Evolutionary conservation across 1,284 basidiomycete species (phyloP), one percentile per base, ranked within the genome.

Genomic region (Gymnopus androsaceus): DNA sequence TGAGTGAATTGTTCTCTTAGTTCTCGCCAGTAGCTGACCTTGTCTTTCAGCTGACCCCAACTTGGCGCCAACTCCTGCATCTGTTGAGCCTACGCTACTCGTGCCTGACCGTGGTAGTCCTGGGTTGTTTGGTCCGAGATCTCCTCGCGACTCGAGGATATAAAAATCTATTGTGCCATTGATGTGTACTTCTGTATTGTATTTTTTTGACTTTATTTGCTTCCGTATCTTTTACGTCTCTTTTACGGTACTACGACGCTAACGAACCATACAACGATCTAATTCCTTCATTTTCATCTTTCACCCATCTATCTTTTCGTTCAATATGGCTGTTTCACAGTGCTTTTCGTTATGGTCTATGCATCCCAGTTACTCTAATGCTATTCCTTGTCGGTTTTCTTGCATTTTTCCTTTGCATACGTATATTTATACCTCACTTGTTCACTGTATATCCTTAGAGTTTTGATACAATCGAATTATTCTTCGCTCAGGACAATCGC

Each of bases 51-150:
- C 84, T 28, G 74, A 83, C 64, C 76, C 77, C 8, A 63, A 60
- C 21, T 65, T 75, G 44, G 74, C 66, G 4, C 80, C 83, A 3
- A 81, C 80, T 9, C 79, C 84, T 23, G 74, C 77, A 15, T 78
- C 77, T 4, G 69, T 77, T 51, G 77, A 79, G 56, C 70, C 81
- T 14, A 80, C 75, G n/a, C 66, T 85, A 8, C 70, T 83, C 37
- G 80, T 82, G 23, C 83, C 83, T n/a, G 77, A 75, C 14, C 69
- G 71, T 54, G 71, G 72, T 40, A 81, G 79, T 59, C 84, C 83
- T 40, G 85, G 85, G 27, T 67, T 88, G 62, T 88, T 88, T 61
- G 85, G 86, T 25, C 84, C 86, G 52, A 74, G 83, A 45, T 79
- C 83, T 27, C 80, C 82, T 19, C 70, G 75, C 36, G 69, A 67